Conservation (phyloP, 78 protist species). For the Andalucia godoyi region DNA sequence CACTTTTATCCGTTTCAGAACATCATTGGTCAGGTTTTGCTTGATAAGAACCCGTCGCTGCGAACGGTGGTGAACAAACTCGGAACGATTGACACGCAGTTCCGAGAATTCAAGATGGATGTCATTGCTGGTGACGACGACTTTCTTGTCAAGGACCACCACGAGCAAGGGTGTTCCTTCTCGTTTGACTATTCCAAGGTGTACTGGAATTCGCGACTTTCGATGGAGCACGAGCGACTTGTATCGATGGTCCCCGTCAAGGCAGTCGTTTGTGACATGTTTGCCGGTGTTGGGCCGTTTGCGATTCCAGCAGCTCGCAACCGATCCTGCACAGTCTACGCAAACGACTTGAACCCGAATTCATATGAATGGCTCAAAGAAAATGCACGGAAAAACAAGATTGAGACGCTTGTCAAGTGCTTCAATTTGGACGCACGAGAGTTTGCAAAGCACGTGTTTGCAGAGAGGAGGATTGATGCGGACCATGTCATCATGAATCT, state of each 20-base stretch:
- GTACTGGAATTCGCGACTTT: slow-evolving; percentile 91
- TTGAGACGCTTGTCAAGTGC: background rate
- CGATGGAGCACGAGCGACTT: slow-evolving; percentile 68
- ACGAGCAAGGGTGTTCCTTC: slow-evolving; percentile 72
- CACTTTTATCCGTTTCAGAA: slow-evolving; percentile 60
- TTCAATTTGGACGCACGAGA: slow-evolving; percentile 40
- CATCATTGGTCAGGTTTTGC: slow-evolving; percentile 73
- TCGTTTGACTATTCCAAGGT: slow-evolving; percentile 69
- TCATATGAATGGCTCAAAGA: slow-evolving; percentile 30
- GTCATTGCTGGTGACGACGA: slow-evolving; percentile 72
- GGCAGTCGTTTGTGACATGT: slow-evolving; percentile 9
- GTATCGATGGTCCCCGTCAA: slow-evolving; percentile 5
- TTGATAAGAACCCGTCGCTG: slow-evolving; percentile 21
- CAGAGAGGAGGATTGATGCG: background rate
- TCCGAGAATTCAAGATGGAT: slow-evolving; percentile 84
- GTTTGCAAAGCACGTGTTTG: background rate
- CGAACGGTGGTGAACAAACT: slow-evolving; percentile 85
- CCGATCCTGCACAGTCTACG: slow-evolving; percentile 48
- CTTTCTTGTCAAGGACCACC: slow-evolving; percentile 1
- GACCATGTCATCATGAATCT: slow-evolving; percentile 77
- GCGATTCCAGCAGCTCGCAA: slow-evolving; percentile 77
- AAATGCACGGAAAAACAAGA: slow-evolving; percentile 51
- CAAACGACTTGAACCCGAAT: slow-evolving; percentile 90
- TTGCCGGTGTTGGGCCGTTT: slow-evolving; percentile 93
- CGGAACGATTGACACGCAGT: slow-evolving; percentile 54